Evolutionary conservation across 2,329 filamentous ascomycete species (phyloP).

Genomic region (Trichophyton verrucosum): DNA sequence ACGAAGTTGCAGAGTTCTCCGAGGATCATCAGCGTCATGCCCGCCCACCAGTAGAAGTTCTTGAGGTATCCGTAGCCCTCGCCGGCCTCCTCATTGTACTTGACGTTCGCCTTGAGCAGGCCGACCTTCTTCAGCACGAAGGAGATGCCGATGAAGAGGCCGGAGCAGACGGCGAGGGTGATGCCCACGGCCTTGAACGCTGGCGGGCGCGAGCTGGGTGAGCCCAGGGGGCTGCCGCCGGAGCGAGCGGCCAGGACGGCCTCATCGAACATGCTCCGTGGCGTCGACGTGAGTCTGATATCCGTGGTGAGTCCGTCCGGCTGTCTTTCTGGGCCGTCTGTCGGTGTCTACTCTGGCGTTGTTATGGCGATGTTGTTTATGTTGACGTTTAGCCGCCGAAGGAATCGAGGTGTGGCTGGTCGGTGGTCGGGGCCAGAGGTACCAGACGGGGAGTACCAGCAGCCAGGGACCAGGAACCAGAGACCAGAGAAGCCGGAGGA

Average conservation of each 20-base stretch:
- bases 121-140: constrained; percentile 95
- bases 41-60: constrained; percentile 87
- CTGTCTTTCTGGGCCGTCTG: background rate
- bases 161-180: constrained; percentile 70
- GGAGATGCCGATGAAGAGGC: constrained; percentile 83
- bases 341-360: background rate
- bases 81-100: constrained; percentile 90
- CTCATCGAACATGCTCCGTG: background rate
- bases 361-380: background rate
- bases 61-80: constrained; percentile 97
- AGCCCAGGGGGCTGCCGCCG: constrained; percentile 18
- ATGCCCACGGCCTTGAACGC: constrained; percentile 81
- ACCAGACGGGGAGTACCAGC: no score
- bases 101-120: constrained; percentile 80
- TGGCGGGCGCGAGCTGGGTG: constrained; percentile 34
- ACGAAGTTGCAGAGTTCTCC: constrained; percentile 96
- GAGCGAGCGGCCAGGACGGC: constrained; percentile 5
- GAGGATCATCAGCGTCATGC: constrained; percentile 94
- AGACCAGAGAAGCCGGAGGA: no score
- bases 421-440: background rate
- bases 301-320: background rate
- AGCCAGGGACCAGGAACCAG: no score
- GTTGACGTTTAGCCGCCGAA: background rate
- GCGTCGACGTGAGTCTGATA: background rate
- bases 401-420: background rate